Evolutionary conservation across 2,329 filamentous ascomycete genomes (phyloP).

Genomic region (Curvularia hawaiiensis): DNA sequence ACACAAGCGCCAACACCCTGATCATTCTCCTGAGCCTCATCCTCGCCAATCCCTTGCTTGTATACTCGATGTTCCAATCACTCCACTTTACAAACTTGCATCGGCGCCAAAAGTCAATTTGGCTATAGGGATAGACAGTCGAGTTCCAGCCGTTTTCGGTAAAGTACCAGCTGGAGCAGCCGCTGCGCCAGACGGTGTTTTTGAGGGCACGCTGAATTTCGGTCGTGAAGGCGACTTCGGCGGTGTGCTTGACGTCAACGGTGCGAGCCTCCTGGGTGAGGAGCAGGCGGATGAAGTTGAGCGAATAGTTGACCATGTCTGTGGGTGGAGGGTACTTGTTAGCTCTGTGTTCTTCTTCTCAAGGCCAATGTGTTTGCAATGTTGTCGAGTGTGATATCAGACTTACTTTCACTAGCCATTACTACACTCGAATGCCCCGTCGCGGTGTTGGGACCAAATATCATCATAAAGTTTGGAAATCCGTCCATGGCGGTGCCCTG

Average conservation of each 20-base stretch:
- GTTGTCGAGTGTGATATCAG: too few relatives aligned
- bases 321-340: neutral
- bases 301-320: conserved; percentile 62
- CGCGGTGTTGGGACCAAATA: conserved; percentile 66
- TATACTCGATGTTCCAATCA: conserved; percentile 61
- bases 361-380: neutral
- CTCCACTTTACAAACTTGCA: conserved; percentile 60
- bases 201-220: conserved; percentile 49
- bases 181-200: conserved; percentile 59
- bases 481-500: conserved; percentile 62
- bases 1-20: conserved; percentile 23
- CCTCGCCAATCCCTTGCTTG: conserved; percentile 52
- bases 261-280: conserved; percentile 91
- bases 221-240: conserved; percentile 62
- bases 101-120: conserved; percentile 57
- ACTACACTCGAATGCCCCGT: conserved; percentile 68
- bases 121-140: conserved; percentile 66
- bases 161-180: conserved; percentile 68
- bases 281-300: conserved; percentile 64
- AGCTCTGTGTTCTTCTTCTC: neutral
- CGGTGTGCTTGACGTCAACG: conserved; percentile 87
- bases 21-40: conserved; percentile 26
- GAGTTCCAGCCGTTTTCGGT: conserved; percentile 79
- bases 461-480: conserved; percentile 66
- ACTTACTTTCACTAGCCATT: conserved; percentile 60